Conservation (phyloP, 192 early-diverging fungal species). For the Dissophora ornata region DNA sequence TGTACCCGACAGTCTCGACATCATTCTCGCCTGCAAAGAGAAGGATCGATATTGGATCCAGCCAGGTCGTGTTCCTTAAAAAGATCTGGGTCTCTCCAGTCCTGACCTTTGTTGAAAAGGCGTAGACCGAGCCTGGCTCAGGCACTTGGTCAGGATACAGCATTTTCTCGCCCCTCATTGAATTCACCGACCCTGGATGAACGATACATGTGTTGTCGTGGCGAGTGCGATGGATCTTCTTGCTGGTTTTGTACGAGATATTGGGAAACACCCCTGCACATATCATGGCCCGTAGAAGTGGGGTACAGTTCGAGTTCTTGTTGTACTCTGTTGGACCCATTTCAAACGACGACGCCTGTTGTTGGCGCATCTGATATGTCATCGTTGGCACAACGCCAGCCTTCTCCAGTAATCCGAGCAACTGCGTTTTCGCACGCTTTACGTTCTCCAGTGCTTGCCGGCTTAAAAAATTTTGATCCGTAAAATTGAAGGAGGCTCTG, state of each 20-base stretch:
- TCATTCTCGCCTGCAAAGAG: conserved; percentile 57
- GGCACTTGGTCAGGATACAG: conserved; percentile 24
- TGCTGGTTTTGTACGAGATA: conserved; percentile 53
- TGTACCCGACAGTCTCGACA: conserved; percentile 40
- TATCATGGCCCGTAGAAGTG: conserved; percentile 78
- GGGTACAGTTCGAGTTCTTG: conserved; percentile 65
- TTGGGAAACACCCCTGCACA: conserved; percentile 91
- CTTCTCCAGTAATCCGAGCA: conserved; percentile 56
- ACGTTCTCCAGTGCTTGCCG: conserved; percentile 55
- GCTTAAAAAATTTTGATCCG: conserved; percentile 57
- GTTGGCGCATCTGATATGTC: conserved; percentile 34
- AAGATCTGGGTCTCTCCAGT: conserved; percentile 53
- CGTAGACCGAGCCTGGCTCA: conserved; percentile 55
- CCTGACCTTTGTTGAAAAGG: conserved; percentile 56
- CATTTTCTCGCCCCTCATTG: conserved; percentile 44
- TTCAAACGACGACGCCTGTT: conserved; percentile 35
- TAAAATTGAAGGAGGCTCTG: conserved; percentile 52
- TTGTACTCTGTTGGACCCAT: conserved; percentile 63
- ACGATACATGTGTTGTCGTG: conserved; percentile 56
- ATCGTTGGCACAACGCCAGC: conserved; percentile 55
- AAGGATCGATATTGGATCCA: conserved; percentile 55
- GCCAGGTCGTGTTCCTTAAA: conserved; percentile 52
- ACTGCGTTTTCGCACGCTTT: conserved; percentile 56
- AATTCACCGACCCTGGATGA: conserved; percentile 58
- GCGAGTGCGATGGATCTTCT: conserved; percentile 52